Evolutionary conservation across 345 rosid species (phyloP).

Genomic region (Iberis pinnata): DNA sequence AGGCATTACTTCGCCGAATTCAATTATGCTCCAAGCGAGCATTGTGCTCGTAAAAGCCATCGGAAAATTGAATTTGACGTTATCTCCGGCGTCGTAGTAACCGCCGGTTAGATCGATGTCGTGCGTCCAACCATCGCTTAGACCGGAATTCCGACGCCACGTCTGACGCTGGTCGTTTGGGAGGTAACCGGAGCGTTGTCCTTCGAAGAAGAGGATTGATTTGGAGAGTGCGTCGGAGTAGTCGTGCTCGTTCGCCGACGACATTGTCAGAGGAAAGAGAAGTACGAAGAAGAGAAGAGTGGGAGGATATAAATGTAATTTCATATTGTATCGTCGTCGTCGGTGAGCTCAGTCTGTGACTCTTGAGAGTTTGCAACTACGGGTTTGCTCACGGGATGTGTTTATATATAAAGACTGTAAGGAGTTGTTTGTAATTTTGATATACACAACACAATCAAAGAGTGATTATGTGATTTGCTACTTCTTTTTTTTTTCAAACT

Average conservation of each 20-base stretch:
- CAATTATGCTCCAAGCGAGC: slow-evolving; percentile 84
- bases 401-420: no score
- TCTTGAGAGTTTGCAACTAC: slow-evolving; percentile 8
- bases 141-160: slow-evolving; percentile 74
- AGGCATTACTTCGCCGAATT: slow-evolving; percentile 81
- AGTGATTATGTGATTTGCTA: no score
- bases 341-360: slow-evolving; percentile 11
- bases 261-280: slow-evolving; percentile 7
- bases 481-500: no score
- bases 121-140: slow-evolving; percentile 69
- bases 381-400: no score
- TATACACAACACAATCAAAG: no score
- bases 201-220: slow-evolving; percentile 90
- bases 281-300: background rate
- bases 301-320: slow-evolving; percentile 9
- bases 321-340: slow-evolving; percentile 20
- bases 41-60: slow-evolving; percentile 94
- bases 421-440: no score
- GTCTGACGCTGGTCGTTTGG: slow-evolving; percentile 58
- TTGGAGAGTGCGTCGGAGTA: slow-evolving; percentile 75
- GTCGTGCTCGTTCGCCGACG: slow-evolving; percentile 39
- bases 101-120: slow-evolving; percentile 73
- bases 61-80: slow-evolving; percentile 83
- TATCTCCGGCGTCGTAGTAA: slow-evolving; percentile 93
- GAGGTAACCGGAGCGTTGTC: slow-evolving; percentile 81